Percentiles rank a stretch among this genome's conserved stretches.
phyloP scores from a whole-genome alignment of 352 stramenopile genomes.

The Pythium folliculosum region DNA sequence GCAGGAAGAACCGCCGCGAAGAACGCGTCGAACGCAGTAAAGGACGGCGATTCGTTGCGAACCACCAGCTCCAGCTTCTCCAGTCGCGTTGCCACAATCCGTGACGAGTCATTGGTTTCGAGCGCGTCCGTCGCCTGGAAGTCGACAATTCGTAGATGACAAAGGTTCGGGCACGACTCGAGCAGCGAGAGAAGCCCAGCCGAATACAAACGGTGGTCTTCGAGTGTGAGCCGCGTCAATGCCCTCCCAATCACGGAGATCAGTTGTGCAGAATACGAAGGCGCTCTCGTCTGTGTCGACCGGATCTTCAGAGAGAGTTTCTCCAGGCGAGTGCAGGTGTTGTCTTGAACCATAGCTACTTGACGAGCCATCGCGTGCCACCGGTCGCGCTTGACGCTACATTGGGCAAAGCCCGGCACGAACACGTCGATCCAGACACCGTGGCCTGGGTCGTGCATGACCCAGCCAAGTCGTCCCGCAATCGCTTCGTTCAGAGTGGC shows the following conservation, averaged over 20 bases:
- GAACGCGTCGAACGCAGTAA: background rate
- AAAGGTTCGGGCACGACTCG: conserved; percentile 2
- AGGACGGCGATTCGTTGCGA: background rate
- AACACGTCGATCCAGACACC: conserved; percentile 17
- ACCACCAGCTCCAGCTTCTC: background rate
- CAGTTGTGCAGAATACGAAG: background rate
- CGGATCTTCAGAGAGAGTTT: background rate
- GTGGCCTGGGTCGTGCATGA: background rate
- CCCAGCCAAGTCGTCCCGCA: background rate
- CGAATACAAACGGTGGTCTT: background rate
- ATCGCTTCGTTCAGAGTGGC: background rate
- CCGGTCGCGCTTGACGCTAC: conserved; percentile 8
- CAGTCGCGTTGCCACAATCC: background rate
- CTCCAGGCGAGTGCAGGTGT: background rate
- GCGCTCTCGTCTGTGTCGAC: too few relatives aligned
- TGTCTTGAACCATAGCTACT: background rate
- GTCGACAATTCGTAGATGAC: background rate
- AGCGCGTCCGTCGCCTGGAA: background rate
- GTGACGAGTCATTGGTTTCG: background rate
- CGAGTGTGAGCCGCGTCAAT: background rate
- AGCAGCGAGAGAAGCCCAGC: background rate
- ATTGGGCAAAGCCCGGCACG: conserved; percentile 18
- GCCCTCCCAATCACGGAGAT: background rate
- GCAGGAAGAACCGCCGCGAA: background rate
- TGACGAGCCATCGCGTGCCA: background rate